phyloP scores from a whole-genome alignment of 352 stramenopile species.

The Phytophthora citricola region DNA sequence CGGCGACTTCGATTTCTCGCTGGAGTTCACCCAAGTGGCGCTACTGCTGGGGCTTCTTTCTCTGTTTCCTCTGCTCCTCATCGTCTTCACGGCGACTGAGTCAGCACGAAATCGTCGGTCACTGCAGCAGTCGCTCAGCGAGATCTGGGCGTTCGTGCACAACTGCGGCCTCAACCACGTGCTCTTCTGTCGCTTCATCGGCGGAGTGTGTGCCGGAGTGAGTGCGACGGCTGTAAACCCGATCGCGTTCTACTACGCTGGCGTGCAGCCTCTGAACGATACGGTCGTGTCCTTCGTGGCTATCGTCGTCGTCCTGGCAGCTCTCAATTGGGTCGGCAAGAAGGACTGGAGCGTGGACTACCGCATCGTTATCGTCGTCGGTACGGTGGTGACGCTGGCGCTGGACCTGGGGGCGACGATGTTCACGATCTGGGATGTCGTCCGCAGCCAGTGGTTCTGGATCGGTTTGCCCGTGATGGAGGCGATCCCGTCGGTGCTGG shows the following conservation, averaged over 20 bases:
- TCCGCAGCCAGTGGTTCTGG: constrained; percentile 75
- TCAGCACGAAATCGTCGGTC: constrained; percentile 18
- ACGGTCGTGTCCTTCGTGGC: constrained; percentile 61
- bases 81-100: constrained; percentile 37
- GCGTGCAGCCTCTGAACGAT: constrained; percentile 63
- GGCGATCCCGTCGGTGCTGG: constrained; percentile 52
- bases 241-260: constrained; percentile 56
- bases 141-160: constrained; percentile 49
- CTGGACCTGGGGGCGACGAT: constrained; percentile 54
- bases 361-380: constrained; percentile 42
- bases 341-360: constrained; percentile 55
- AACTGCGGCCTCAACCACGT: constrained; percentile 49
- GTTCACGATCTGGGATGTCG: constrained; percentile 66
- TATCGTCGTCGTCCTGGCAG: constrained; percentile 33
- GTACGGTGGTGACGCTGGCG: constrained; percentile 38
- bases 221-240: constrained; percentile 52
- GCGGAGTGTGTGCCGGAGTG: constrained; percentile 44
- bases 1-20: constrained; percentile 61
- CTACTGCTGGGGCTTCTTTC: constrained; percentile 39
- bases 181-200: constrained; percentile 50
- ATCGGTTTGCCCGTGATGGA: constrained; percentile 69
- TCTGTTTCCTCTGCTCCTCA: constrained; percentile 38
- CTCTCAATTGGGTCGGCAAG: constrained; percentile 42
- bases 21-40: constrained; percentile 64
- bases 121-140: constrained; percentile 27